Percentiles rank a stretch among this genome's conserved stretches.
Conservation (phyloP, 2,329 filamentous ascomycete species). For the Metarhizium sp. region DNA sequence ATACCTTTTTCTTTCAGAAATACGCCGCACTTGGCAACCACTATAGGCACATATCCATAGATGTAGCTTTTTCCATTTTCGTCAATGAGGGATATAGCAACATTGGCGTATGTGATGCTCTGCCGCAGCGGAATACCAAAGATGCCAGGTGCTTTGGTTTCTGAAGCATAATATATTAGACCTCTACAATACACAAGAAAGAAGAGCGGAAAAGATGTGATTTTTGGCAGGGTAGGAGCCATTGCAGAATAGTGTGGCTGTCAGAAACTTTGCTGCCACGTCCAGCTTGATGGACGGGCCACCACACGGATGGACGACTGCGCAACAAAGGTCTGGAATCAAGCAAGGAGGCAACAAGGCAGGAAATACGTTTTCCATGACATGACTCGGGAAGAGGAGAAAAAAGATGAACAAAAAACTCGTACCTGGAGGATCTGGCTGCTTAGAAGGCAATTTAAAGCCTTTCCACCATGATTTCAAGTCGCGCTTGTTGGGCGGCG, state of each 20-base stretch:
- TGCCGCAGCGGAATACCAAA: slow-evolving; percentile 89
- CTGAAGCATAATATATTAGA: slow-evolving; percentile 19
- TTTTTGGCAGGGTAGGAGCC: neutral
- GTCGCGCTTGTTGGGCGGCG: slow-evolving; percentile 77
- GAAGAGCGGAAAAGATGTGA: neutral
- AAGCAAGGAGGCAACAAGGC: neutral
- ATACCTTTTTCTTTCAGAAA: slow-evolving; percentile 95
- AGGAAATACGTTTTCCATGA: neutral
- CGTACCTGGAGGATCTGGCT: slow-evolving; percentile 44
- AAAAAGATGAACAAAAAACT: neutral
- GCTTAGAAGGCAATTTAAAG: slow-evolving; percentile 64
- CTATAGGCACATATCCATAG: slow-evolving; percentile 96
- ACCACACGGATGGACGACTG: slow-evolving; percentile 2
- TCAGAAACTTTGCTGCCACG: neutral
- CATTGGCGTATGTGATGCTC: slow-evolving; percentile 95
- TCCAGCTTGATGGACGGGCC: neutral
- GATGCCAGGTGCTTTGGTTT: slow-evolving; percentile 58
- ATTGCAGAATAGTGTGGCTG: neutral
- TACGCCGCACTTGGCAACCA: slow-evolving; percentile 95
- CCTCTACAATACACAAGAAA: neutral
- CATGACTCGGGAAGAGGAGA: neutral
- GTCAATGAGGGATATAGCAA: slow-evolving; percentile 92
- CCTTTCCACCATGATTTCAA: slow-evolving; percentile 96
- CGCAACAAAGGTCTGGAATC: neutral
- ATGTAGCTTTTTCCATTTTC: slow-evolving; percentile 92